Conservation (phyloP, 148 eudicot species). For the Cornus florida region DNA sequence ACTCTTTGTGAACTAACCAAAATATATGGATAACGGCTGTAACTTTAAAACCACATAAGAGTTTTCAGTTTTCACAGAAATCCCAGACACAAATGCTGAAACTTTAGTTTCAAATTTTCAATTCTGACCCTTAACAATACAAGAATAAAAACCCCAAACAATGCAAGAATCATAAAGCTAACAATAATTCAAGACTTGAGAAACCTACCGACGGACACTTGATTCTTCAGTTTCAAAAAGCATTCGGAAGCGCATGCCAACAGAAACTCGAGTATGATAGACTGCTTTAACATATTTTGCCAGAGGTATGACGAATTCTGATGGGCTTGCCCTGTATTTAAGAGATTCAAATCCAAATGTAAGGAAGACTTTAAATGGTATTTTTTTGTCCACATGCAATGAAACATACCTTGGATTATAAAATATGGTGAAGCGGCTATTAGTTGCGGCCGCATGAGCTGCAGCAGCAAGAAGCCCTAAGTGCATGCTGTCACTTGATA, state of each 20-base stretch:
- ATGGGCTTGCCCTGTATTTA: conserved; percentile 46
- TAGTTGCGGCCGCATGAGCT: conserved; percentile 64
- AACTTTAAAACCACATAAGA: not conserved
- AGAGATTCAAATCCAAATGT: not conserved
- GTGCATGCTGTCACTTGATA: conserved; percentile 74
- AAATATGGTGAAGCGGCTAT: conserved; percentile 63
- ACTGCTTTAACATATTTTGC: conserved; percentile 53
- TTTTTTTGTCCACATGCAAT: not conserved
- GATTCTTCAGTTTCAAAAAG: conserved; percentile 61
- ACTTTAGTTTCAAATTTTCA: not conserved
- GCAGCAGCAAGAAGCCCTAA: conserved; percentile 71
- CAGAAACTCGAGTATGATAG: conserved; percentile 55
- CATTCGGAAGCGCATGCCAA: conserved; percentile 65
- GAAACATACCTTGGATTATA: conserved; percentile 54
- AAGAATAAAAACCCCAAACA: not conserved
- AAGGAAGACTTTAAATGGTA: not conserved
- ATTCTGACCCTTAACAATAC: not conserved
- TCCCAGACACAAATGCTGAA: not conserved
- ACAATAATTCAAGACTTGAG: too few species aligned
- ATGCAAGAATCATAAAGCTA: not conserved
- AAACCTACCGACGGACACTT: conserved; percentile 51
- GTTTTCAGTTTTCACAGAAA: not conserved
- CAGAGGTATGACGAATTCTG: conserved; percentile 53
- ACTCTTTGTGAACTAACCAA: not conserved
- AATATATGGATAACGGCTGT: not conserved